phyloP scores from a whole-genome alignment of 2,329 filamentous ascomycete genomes.

The Pseudodiploospora longispora region DNA sequence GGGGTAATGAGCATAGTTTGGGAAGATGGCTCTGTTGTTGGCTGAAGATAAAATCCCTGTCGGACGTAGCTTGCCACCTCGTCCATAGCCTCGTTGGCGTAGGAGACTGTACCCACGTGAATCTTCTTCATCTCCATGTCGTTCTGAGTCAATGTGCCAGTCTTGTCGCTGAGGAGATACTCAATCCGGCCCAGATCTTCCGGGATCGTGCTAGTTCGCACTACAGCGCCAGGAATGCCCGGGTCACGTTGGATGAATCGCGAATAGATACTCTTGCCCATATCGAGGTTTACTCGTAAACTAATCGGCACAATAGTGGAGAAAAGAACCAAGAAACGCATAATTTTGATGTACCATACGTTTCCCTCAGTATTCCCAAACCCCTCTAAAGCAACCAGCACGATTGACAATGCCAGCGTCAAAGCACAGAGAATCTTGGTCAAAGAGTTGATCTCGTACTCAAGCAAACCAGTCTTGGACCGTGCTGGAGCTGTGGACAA shows the following conservation, averaged over 20 bases:
- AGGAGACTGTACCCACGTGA: slow-evolving; percentile 94
- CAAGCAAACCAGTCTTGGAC: slow-evolving; percentile 87
- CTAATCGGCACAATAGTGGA: slow-evolving; percentile 99
- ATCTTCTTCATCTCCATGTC: slow-evolving; percentile 99
- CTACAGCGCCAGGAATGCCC: slow-evolving; percentile 84
- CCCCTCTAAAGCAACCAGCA: slow-evolving; percentile 80
- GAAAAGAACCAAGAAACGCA: slow-evolving; percentile 96
- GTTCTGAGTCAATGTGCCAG: slow-evolving; percentile 94
- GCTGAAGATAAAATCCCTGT: slow-evolving; percentile 64
- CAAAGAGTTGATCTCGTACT: slow-evolving; percentile 93
- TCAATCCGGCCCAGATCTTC: slow-evolving; percentile 94
- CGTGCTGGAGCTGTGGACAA: slow-evolving; percentile 86
- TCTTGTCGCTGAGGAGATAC: slow-evolving; percentile 94
- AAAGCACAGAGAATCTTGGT: slow-evolving; percentile 93
- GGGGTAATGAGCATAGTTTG: slow-evolving; percentile 59
- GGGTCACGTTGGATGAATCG: slow-evolving; percentile 89
- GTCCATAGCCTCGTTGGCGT: slow-evolving; percentile 98
- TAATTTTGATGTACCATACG: slow-evolving; percentile 92
- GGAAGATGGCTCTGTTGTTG: slow-evolving; percentile 36
- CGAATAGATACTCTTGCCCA: slow-evolving; percentile 95
- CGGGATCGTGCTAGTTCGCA: slow-evolving; percentile 93
- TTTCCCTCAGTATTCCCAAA: slow-evolving; percentile 60
- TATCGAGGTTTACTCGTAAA: slow-evolving; percentile 88
- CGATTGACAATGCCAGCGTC: slow-evolving; percentile 76
- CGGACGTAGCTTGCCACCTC: slow-evolving; percentile 82